Conservation (phyloP, 2,329 filamentous ascomycete species). For the Rhynchosporium graminicola region DNA sequence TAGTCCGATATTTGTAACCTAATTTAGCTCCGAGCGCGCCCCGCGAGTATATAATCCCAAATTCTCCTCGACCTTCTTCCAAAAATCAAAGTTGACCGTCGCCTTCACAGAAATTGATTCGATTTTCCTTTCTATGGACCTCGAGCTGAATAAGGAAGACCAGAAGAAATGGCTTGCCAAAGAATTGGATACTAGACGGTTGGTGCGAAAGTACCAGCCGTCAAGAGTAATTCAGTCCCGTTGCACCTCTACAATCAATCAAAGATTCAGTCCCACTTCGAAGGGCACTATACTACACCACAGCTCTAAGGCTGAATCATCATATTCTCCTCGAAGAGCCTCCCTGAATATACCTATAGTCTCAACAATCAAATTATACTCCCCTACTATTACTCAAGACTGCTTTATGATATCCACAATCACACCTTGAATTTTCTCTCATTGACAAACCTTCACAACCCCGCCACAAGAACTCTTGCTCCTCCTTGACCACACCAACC, state of each 20-base stretch:
- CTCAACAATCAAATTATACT: constrained; percentile 1
- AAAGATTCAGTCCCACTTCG: background rate
- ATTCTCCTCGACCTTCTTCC: constrained; percentile 33
- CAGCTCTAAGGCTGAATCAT: constrained; percentile 8
- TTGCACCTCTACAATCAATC: constrained; percentile 38
- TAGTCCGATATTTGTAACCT: background rate
- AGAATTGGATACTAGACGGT: constrained; percentile 41
- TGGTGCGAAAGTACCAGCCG: constrained; percentile 35
- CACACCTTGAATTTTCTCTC: background rate
- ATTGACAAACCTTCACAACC: constrained; percentile 3
- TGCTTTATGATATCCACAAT: background rate
- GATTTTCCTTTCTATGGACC: constrained; percentile 50
- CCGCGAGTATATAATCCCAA: background rate
- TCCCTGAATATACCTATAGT: background rate
- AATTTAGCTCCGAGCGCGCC: background rate
- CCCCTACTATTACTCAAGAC: background rate
- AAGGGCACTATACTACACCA: background rate
- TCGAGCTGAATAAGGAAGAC: constrained; percentile 57
- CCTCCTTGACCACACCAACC: background rate
- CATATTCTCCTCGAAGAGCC: constrained; percentile 8
- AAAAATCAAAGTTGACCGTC: constrained; percentile 55
- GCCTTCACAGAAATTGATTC: constrained; percentile 59
- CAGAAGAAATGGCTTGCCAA: constrained; percentile 41
- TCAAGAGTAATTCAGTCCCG: constrained; percentile 39
- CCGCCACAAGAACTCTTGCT: background rate